Percentiles rank a stretch among this genome's conserved stretches.
These are phyloP conservation scores for Diaporthe sp. DNA, from an alignment of 2,329 filamentous ascomycete genomes.

Conservation along the genomic window DNA sequence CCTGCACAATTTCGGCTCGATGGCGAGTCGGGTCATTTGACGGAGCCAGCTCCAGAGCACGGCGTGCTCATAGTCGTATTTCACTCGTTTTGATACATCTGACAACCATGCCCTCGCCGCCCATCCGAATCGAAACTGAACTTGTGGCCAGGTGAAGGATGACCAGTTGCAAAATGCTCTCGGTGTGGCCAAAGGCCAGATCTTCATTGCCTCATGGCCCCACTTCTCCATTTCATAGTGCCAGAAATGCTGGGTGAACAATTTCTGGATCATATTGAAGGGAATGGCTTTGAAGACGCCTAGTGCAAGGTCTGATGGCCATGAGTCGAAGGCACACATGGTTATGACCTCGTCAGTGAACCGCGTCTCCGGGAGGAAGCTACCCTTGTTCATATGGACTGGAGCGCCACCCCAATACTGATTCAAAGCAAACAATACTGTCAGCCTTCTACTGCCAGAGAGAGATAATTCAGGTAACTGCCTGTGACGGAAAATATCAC, in stretches of 20 bases:
- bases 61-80: not conserved
- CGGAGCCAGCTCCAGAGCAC: conserved; percentile 28
- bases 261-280: not conserved
- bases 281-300: not conserved
- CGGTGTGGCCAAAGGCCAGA: not conserved
- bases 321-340: not conserved
- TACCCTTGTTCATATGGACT: not conserved
- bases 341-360: conserved; percentile 3
- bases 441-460: not conserved
- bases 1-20: not conserved
- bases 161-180: not conserved
- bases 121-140: not conserved
- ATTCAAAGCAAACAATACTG: not conserved
- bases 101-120: conserved; percentile 10
- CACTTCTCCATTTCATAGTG: conserved; percentile 13
- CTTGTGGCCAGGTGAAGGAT: not conserved
- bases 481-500: not conserved
- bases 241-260: conserved; percentile 29
- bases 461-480: not conserved
- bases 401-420: conserved; percentile 12
- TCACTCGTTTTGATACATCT: not conserved
- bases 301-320: not conserved
- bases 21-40: not conserved
- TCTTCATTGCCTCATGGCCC: conserved; percentile 21
- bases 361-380: not conserved